These are phyloP conservation scores for Nyssa sinensis DNA, from an alignment of 148 eudicot genomes.

Conservation along the genomic window DNA sequence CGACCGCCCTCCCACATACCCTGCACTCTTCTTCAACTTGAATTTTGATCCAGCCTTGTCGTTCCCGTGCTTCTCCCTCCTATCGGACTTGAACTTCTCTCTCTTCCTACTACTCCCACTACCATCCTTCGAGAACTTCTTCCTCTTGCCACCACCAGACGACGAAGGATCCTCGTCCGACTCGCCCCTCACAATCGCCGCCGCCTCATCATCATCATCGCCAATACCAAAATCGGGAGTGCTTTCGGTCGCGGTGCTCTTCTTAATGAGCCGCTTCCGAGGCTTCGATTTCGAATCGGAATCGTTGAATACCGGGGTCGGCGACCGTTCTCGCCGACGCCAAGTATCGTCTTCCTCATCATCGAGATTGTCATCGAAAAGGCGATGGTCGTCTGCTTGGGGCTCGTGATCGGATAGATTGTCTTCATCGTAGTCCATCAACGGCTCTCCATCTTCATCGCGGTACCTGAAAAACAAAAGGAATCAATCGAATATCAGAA, in stretches of 20 bases:
- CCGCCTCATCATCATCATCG: slow-evolving; percentile 38
- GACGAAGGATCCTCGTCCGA: slow-evolving; percentile 25
- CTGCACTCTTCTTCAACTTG: slow-evolving; percentile 46
- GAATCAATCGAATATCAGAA: slow-evolving; percentile 22
- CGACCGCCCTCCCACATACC: slow-evolving; percentile 19
- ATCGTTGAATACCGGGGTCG: slow-evolving; percentile 41
- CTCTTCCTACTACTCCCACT: slow-evolving; percentile 33
- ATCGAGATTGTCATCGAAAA: slow-evolving; percentile 24
- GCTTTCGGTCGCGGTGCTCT: slow-evolving; percentile 34
- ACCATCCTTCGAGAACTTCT: slow-evolving; percentile 35
- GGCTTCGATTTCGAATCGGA: slow-evolving; percentile 41
- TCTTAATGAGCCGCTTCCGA: slow-evolving; percentile 67
- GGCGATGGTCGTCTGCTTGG: slow-evolving; percentile 30
- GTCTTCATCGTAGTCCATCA: slow-evolving; percentile 68
- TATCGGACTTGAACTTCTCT: slow-evolving; percentile 34
- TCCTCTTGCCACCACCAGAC: slow-evolving; percentile 52
- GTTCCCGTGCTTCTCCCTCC: slow-evolving; percentile 38
- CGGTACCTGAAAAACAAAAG: slow-evolving; percentile 40
- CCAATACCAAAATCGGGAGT: slow-evolving; percentile 52
- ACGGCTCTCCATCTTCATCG: slow-evolving; percentile 84
- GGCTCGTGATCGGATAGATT: slow-evolving; percentile 60
- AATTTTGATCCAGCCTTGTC: slow-evolving; percentile 46
- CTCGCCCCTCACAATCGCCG: slow-evolving; percentile 36
- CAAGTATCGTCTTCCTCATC: slow-evolving; percentile 40
- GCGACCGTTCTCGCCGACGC: slow-evolving; percentile 49